Base-by-base conservation (phyloP, 176 grass and related monocot species). In the Raddia guianensis region DNA sequence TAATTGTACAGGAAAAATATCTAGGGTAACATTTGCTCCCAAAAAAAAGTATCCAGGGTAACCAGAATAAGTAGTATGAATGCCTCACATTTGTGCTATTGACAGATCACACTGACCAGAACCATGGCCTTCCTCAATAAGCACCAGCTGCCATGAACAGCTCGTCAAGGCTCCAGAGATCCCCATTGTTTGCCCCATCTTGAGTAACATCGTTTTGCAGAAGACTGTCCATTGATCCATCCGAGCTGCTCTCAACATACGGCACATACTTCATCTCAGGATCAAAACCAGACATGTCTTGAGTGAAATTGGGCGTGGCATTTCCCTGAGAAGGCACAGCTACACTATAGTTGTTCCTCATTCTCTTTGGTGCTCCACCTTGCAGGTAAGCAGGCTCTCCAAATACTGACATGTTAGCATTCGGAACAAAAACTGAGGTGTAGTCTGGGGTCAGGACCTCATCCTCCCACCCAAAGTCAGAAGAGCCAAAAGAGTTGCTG, bases 131-230 rank as follows among this genome's bases (percentile, higher is more conserved):
- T 69, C 80, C 66, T 93, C 84, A 90, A 16, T 90, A 93, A 54
- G 82, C 60, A 64, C 73, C 74, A 47, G 87, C 87, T 65, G 81
- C 87, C 68, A 87, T 68, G n/a, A 89, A 74, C 47, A 93, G 87
- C 80, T 93, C 91, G 54, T 87, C 91, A 2, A 93, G 84, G 84
- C 80, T 74, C 91, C 91, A 93, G 47, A 90, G 49, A 47, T 79
- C 78, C 42, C 71, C 82, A 6, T 12, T 84, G 21, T 21, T 81
- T 48, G 79, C 85, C 16, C 48, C 82, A 33, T 72, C 64, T 18
- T 79, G 82, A 46, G 71, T 79, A 7, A 53, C 20, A 55, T 76
- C 63, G 21, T 61, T 73, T 77, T 74, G 50, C 53, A 87, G 57
- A 71, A 90, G 74, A 78, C 58, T 90, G 70, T 83, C 74, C 63